These are phyloP conservation scores for Hypoxylon sp. DNA, from an alignment of 2,329 filamentous ascomycete genomes.

Conservation along the genomic window DNA sequence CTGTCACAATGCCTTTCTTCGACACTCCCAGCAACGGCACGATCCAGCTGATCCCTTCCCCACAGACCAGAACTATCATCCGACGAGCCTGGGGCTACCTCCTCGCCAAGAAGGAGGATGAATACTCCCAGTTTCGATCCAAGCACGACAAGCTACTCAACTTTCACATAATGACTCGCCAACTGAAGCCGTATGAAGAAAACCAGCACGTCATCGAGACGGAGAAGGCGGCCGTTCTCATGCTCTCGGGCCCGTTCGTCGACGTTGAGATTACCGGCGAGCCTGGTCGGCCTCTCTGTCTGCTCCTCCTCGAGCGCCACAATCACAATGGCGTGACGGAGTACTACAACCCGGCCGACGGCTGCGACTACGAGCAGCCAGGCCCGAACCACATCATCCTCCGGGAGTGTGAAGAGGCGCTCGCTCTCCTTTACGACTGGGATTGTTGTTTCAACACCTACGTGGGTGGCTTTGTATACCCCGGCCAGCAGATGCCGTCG, in stretches of 20 bases:
- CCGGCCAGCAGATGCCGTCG: neutral
- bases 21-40: too few relatives aligned
- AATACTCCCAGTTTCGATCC: neutral
- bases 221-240: neutral
- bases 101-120: neutral
- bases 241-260: neutral
- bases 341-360: neutral
- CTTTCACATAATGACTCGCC: neutral
- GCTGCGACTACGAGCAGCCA: neutral
- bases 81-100: neutral
- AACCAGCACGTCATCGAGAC: neutral
- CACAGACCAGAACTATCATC: neutral
- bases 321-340: neutral
- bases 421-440: neutral
- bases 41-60: neutral
- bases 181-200: neutral
- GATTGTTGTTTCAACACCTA: neutral
- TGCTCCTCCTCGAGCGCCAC: neutral
- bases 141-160: too few relatives aligned
- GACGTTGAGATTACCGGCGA: neutral
- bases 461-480: too few relatives aligned
- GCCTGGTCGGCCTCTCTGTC: too few relatives aligned
- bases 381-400: conserved; percentile 3
- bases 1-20: neutral
- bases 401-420: conserved; percentile 15